Percentiles rank a stretch among this genome's conserved stretches.
Conservation (phyloP, 805 yeast species). For the Wickerhamiella hasegawae region DNA sequence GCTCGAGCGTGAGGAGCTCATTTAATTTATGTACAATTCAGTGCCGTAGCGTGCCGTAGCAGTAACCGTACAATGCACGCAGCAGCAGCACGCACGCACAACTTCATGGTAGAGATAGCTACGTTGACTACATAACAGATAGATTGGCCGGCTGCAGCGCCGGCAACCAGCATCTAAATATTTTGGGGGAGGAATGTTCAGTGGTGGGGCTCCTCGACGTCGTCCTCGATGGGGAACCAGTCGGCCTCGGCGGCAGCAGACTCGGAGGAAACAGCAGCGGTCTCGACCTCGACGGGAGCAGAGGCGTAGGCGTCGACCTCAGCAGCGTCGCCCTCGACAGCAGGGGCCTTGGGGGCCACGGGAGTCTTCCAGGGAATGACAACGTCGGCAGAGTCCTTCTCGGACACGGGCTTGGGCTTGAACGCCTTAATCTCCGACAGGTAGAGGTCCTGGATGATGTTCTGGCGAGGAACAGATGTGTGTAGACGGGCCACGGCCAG, state of each 20-base stretch:
- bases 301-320: constrained; percentile 32
- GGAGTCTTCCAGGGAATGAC: constrained; percentile 79
- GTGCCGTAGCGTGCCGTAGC: no score
- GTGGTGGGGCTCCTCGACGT: constrained; percentile 16
- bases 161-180: no score
- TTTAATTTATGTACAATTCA: background rate
- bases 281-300: constrained; percentile 27
- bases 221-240: constrained; percentile 30
- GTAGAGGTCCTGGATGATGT: constrained; percentile 73
- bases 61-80: no score
- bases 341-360: constrained; percentile 58
- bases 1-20: constrained; percentile 12
- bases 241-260: constrained; percentile 16
- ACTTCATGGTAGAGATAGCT: no score
- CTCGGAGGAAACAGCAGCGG: constrained; percentile 12
- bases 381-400: constrained; percentile 59
- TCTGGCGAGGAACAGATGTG: constrained; percentile 20
- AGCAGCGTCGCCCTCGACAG: constrained; percentile 58
- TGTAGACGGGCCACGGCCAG: constrained; percentile 12
- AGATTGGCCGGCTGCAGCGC: no score
- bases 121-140: no score
- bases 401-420: constrained; percentile 65
- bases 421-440: constrained; percentile 73
- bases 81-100: no score
- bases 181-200: no score